Percentiles rank a stretch among this genome's conserved stretches.
Conservation (phyloP, 2,329 filamentous ascomycete species). For the Colletotrichum siamense region DNA sequence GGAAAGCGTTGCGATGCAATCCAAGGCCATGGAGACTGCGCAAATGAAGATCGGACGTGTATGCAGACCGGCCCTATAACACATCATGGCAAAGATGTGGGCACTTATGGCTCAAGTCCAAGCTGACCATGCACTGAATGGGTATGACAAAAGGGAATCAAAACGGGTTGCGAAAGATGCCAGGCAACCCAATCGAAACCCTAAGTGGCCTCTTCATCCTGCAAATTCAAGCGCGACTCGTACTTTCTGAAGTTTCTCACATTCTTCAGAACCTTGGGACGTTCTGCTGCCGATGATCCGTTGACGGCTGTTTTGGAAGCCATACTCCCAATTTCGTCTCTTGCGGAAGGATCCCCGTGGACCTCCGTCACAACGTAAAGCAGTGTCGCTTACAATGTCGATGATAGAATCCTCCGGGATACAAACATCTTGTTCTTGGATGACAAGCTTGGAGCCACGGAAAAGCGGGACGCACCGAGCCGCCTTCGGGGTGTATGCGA, state of each 20-base stretch:
- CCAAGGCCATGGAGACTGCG: background rate
- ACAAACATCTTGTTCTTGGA: background rate
- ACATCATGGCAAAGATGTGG: background rate
- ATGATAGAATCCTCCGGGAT: background rate
- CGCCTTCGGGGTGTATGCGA: background rate
- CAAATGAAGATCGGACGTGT: background rate
- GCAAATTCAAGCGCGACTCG: background rate
- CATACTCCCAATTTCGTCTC: background rate
- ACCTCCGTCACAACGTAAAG: background rate
- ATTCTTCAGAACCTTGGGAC: background rate
- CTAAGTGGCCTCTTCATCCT: background rate
- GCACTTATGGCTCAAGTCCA: background rate
- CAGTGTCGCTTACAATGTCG: background rate
- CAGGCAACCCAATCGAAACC: rapidly evolving
- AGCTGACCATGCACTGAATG: background rate
- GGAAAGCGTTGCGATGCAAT: background rate
- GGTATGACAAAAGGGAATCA: background rate
- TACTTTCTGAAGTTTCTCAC: background rate
- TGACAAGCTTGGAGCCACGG: background rate
- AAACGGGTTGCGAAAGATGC: background rate
- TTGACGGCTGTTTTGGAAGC: background rate
- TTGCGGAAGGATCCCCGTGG: background rate
- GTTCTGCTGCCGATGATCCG: background rate
- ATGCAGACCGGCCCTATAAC: background rate
- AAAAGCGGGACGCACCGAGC: background rate